These are phyloP conservation scores for Grigorovia yakushimaensis DNA, from an alignment of 805 yeast genomes.

Conservation along the genomic window DNA sequence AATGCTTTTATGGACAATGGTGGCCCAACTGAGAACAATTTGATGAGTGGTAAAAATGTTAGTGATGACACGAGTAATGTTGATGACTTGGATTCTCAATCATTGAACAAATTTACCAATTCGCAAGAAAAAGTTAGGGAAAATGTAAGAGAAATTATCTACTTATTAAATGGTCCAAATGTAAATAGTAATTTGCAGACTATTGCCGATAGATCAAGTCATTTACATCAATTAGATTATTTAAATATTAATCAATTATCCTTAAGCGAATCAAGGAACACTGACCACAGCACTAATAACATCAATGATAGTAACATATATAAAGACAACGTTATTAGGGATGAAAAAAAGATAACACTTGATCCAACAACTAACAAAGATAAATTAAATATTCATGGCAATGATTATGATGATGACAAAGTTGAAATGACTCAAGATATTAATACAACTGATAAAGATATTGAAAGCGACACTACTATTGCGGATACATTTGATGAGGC, in stretches of 20 bases:
- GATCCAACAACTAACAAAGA: too few species aligned
- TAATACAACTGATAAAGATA: background rate
- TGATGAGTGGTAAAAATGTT: background rate
- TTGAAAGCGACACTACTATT: background rate
- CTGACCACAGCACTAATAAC: too few species aligned
- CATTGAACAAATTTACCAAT: conserved; percentile 8
- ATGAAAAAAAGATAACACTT: background rate
- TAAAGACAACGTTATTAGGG: background rate
- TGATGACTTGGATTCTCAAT: too few species aligned
- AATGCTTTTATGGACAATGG: background rate
- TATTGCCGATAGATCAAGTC: conserved; percentile 12
- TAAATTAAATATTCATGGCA: background rate
- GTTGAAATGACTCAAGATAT: background rate
- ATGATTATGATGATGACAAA: background rate
- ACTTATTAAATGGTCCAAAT: conserved; percentile 25
- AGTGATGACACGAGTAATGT: background rate
- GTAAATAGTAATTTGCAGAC: conserved; percentile 18
- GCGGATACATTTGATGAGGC: too few species aligned
- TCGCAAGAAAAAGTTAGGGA: conserved; percentile 25
- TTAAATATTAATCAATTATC: conserved; percentile 12
- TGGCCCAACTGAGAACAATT: too few species aligned
- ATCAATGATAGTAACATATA: too few species aligned
- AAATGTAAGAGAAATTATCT: conserved; percentile 27
- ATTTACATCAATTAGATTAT: conserved; percentile 18
- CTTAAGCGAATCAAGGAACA: background rate